Conservation (phyloP, 1,139 yeast genomes). For the Pichia sp. region DNA sequence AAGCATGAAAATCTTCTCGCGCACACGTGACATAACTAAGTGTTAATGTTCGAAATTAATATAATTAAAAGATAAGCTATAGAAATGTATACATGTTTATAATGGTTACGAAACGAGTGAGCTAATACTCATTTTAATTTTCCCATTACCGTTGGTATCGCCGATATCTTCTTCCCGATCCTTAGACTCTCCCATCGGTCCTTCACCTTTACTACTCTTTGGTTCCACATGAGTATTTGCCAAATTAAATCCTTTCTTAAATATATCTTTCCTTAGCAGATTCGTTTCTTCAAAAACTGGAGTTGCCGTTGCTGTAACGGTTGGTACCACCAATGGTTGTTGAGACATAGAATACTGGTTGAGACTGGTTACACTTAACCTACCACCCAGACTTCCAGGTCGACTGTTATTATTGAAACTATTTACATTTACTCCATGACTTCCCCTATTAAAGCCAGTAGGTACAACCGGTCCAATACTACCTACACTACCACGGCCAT, state of each 20-base stretch:
- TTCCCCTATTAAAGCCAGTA: conserved; percentile 8
- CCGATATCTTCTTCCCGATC: conserved; percentile 3
- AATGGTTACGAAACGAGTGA: conserved; percentile 12
- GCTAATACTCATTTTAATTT: conserved; percentile 15
- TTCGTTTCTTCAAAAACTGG: conserved; percentile 2
- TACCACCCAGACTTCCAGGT: conserved; percentile 6
- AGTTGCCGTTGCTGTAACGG: not conserved
- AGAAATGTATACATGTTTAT: not conserved
- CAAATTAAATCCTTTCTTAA: conserved; percentile 18
- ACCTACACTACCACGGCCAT: conserved; percentile 5
- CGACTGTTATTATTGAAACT: conserved; percentile 7
- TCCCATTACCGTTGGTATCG: conserved; percentile 1
- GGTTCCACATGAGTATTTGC: not conserved
- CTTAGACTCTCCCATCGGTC: conserved; percentile 9
- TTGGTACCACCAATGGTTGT: not conserved
- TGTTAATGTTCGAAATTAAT: too few relatives aligned
- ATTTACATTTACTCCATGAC: conserved; percentile 9
- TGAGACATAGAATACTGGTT: conserved; percentile 15
- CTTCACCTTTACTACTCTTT: not conserved
- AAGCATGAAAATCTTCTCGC: too few relatives aligned
- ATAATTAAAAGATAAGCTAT: not conserved
- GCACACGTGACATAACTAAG: too few relatives aligned
- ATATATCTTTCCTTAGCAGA: conserved; percentile 15
- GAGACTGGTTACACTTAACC: conserved; percentile 4
- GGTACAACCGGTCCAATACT: conserved; percentile 4